Evolutionary conservation across 169 alveolate species (phyloP).

Genomic region (Plasmodium gaboni): DNA sequence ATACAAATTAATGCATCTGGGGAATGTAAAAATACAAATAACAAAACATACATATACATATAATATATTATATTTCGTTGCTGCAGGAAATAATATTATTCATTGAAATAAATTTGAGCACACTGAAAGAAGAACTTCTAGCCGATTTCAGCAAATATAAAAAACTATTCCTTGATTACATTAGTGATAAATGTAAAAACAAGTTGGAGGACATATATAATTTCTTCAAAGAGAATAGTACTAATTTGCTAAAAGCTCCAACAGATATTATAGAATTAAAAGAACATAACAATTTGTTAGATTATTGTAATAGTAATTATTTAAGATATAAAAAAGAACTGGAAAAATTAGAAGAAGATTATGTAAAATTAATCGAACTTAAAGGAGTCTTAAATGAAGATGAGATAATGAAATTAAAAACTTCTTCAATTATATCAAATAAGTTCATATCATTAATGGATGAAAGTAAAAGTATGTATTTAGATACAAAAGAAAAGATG

Average conservation of each 20-base stretch:
- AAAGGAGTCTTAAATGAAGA: slow-evolving; percentile 77
- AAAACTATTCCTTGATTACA: slow-evolving; percentile 31
- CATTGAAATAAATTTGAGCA: slow-evolving; percentile 69
- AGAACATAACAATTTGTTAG: slow-evolving; percentile 44
- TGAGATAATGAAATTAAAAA: slow-evolving; percentile 74
- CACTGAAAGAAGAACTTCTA: slow-evolving; percentile 51
- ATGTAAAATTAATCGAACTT: slow-evolving; percentile 61
- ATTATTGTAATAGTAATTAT: slow-evolving; percentile 58
- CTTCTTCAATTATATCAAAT: slow-evolving; percentile 43
- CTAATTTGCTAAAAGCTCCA: slow-evolving; percentile 43
- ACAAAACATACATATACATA: too few species aligned
- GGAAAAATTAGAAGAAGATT: slow-evolving; percentile 66
- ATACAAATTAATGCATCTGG: too few species aligned
- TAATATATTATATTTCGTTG: too few species aligned
- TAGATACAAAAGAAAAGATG: slow-evolving; percentile 75
- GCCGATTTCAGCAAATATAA: slow-evolving; percentile 50
- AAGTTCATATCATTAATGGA: slow-evolving; percentile 52
- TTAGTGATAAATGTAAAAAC: slow-evolving; percentile 60
- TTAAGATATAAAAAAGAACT: slow-evolving; percentile 39
- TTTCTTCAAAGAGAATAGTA: slow-evolving; percentile 67
- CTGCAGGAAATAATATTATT: slow-evolving; percentile 49
- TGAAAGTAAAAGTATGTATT: slow-evolving; percentile 69
- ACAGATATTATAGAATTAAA: slow-evolving; percentile 39
- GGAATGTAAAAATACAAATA: too few species aligned
- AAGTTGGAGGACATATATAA: slow-evolving; percentile 55